phyloP scores from a whole-genome alignment of 352 stramenopile species.

The Phytophthora capsici region DNA sequence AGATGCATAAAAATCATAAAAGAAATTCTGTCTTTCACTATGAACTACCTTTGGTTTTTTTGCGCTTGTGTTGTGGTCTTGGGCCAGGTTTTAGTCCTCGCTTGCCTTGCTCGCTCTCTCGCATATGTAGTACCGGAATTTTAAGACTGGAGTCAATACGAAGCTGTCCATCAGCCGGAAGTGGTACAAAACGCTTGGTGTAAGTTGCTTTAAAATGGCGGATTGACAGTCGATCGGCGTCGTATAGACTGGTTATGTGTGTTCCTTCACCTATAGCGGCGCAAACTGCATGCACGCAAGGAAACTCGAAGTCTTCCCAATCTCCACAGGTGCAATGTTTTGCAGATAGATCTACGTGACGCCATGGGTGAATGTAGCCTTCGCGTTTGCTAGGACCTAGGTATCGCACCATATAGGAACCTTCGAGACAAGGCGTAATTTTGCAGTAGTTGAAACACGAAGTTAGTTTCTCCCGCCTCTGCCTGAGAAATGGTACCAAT shows the following conservation, averaged over 20 bases:
- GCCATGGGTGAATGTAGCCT: constrained; percentile 9
- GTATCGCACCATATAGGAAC: constrained; percentile 1
- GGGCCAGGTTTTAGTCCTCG: not conserved
- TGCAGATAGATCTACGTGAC: not conserved
- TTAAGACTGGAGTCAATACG: not conserved
- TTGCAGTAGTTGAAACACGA: not conserved
- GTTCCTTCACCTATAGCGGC: not conserved
- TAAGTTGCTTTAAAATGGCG: not conserved
- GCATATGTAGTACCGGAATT: not conserved
- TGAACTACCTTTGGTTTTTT: not conserved
- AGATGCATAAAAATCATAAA: too few species aligned
- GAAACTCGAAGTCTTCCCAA: constrained; percentile 12
- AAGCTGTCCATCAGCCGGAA: not conserved
- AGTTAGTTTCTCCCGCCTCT: not conserved
- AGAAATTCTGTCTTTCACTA: too few species aligned
- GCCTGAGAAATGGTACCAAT: not conserved
- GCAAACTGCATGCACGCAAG: constrained; percentile 1
- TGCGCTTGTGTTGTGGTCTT: not conserved
- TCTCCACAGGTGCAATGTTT: not conserved
- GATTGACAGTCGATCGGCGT: not conserved
- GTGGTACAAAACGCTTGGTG: not conserved
- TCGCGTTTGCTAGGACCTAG: not conserved
- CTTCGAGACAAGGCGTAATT: not conserved
- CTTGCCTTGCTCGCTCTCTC: not conserved
- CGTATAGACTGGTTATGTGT: not conserved